Conservation (phyloP, 345 rosid species). For the Hibiscus trionum region DNA sequence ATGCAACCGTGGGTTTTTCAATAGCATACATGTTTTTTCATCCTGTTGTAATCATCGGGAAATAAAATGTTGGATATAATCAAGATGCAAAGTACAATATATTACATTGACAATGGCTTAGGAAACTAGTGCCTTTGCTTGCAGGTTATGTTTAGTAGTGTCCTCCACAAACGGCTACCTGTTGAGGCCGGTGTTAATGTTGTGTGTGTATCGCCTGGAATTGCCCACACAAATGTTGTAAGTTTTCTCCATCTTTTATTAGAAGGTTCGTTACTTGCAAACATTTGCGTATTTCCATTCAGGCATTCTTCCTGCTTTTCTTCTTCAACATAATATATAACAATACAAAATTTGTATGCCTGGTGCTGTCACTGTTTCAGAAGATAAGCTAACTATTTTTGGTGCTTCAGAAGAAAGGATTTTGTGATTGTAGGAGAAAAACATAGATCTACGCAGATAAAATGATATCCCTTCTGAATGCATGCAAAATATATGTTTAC, state of each 20-base stretch:
- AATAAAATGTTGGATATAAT: not conserved
- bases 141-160: slow-evolving; percentile 93
- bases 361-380: not conserved
- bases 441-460: not conserved
- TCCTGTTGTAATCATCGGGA: not conserved
- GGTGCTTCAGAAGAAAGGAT: not conserved
- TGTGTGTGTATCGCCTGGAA: slow-evolving; percentile 82
- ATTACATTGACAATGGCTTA: not conserved
- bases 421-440: not conserved
- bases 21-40: not conserved
- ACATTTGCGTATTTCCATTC: slow-evolving; percentile 1
- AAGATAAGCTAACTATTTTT: not conserved
- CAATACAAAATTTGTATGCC: not conserved
- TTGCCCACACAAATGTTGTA: slow-evolving; percentile 89
- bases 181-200: slow-evolving; percentile 86
- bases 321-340: slow-evolving; percentile 1
- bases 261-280: not conserved
- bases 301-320: slow-evolving; percentile 7
- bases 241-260: slow-evolving; percentile 31
- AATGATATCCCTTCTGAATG: not conserved
- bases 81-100: not conserved
- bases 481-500: not conserved
- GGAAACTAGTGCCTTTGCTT: slow-evolving; percentile 18
- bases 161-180: slow-evolving; percentile 78
- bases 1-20: not conserved